Percentiles rank a stretch among this genome's conserved stretches.
Evolutionary conservation across 306 rosid species (phyloP).

Genomic region (Alnus rubra): DNA sequence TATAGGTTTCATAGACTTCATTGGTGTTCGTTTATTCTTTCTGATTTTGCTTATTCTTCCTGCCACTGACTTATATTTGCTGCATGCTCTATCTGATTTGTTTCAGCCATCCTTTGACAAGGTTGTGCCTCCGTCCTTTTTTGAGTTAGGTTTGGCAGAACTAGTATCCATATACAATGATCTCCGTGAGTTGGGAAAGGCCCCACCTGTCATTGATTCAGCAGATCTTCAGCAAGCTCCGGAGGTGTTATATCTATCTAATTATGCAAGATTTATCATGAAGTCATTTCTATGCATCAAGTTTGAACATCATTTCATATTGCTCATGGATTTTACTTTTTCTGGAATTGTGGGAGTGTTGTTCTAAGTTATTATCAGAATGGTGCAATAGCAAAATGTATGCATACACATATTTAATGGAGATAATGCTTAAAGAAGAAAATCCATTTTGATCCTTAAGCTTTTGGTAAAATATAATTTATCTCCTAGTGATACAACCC

Average conservation of each 20-base stretch:
- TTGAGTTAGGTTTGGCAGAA: constrained; percentile 74
- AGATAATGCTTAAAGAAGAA: constrained; percentile 8
- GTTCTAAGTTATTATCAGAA: not conserved
- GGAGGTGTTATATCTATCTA: constrained; percentile 50
- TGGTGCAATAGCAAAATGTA: not conserved
- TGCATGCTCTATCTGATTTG: constrained; percentile 17
- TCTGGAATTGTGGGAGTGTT: constrained; percentile 1
- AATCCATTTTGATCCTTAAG: not conserved
- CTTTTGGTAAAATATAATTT: constrained; percentile 8
- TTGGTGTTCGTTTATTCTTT: not conserved
- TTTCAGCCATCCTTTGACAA: constrained; percentile 76
- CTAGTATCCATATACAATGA: constrained; percentile 62
- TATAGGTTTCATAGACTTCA: not conserved
- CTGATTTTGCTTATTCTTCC: constrained; percentile 1
- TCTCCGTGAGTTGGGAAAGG: constrained; percentile 60
- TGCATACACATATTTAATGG: not conserved
- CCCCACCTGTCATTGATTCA: constrained; percentile 69
- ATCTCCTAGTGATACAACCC: not conserved
- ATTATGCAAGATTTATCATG: constrained; percentile 20
- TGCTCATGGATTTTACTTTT: constrained; percentile 5
- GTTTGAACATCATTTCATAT: constrained; percentile 17
- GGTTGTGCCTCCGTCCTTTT: constrained; percentile 66
- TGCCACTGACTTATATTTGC: constrained; percentile 17
- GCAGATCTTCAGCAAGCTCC: constrained; percentile 68
- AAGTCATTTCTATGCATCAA: constrained; percentile 12